Percentiles rank a stretch among this genome's conserved stretches.
phyloP scores from a whole-genome alignment of 257 asterid genomes.

The Solanum peruvianum region DNA sequence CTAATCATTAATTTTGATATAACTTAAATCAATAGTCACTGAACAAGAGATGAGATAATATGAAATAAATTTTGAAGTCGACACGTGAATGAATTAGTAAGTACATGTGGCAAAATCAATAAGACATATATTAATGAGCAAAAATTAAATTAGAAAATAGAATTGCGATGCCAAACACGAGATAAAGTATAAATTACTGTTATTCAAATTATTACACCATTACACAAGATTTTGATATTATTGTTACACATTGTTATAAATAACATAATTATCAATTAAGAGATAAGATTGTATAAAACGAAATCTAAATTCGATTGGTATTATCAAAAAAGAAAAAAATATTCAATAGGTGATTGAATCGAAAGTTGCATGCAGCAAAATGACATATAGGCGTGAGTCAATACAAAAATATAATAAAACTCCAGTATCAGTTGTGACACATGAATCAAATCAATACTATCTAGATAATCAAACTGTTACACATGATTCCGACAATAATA shows the following conservation, averaged over 20 bases:
- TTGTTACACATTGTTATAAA: not conserved
- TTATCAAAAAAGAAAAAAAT: too few species aligned
- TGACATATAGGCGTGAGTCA: not conserved
- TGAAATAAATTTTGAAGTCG: not conserved
- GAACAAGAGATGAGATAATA: not conserved
- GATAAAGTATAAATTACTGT: not conserved
- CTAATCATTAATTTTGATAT: not conserved
- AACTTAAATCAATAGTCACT: not conserved
- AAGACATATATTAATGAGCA: not conserved
- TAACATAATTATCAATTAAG: not conserved
- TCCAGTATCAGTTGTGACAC: fast-evolving
- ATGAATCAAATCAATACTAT: not conserved
- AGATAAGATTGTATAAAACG: not conserved
- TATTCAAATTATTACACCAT: not conserved
- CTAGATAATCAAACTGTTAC: not conserved
- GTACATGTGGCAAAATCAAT: not conserved
- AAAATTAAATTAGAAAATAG: not conserved
- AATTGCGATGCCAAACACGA: not conserved
- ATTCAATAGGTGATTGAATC: not conserved
- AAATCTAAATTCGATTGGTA: not conserved
- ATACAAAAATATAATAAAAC: not conserved
- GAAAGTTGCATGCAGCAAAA: not conserved
- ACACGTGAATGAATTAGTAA: not conserved
- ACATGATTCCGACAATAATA: not conserved
- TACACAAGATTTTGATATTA: not conserved